Conservation (phyloP, 2,329 filamentous ascomycete genomes). For the Diaporthe sp. region DNA sequence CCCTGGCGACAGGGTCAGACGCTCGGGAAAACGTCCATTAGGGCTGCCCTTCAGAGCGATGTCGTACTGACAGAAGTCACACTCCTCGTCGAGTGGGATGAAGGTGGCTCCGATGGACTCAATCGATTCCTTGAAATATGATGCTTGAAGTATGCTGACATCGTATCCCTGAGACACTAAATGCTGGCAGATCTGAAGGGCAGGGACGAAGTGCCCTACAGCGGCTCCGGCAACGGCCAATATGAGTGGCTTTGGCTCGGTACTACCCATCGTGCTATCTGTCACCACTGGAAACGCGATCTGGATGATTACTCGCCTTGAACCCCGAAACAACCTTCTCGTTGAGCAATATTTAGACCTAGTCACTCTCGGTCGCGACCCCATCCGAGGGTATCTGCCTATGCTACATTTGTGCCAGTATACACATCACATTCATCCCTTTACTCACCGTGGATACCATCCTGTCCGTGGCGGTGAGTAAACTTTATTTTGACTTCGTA, state of each 20-base stretch:
- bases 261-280: not conserved
- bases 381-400: not conserved
- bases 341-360: not conserved
- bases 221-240: constrained; percentile 15
- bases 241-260: not conserved
- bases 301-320: not conserved
- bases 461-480: not conserved
- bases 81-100: constrained; percentile 45
- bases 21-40: constrained; percentile 41
- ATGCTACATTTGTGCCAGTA: not conserved
- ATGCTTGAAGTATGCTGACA: constrained; percentile 56
- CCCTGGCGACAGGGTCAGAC: constrained; percentile 41
- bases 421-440: not conserved
- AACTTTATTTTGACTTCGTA: not conserved
- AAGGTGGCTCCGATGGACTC: constrained; percentile 54
- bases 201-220: constrained; percentile 18
- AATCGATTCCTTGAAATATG: constrained; percentile 50
- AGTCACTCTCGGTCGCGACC: not conserved
- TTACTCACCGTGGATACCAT: not conserved
- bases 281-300: not conserved
- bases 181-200: constrained; percentile 50
- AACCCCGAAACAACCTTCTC: not conserved
- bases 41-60: constrained; percentile 43
- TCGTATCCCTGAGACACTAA: constrained; percentile 55
- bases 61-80: constrained; percentile 45